Conservation (phyloP, 768 basidiomycete species). For the Rhodocollybia butyracea region DNA sequence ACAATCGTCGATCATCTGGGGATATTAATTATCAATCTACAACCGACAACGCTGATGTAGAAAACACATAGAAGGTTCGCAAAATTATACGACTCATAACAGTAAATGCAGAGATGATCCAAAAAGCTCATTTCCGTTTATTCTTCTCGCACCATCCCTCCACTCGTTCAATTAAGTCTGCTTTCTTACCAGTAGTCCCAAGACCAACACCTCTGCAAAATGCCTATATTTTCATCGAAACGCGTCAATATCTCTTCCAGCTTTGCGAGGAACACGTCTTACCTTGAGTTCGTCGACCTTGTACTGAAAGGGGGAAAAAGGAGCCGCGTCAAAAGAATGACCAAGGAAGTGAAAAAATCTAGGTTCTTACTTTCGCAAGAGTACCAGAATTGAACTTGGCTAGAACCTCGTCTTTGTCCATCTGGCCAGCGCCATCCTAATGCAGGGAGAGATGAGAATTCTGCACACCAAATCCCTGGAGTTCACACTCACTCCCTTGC, state of each 20-base stretch:
- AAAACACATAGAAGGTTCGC: too few species aligned
- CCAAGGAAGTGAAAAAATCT: slow-evolving; percentile 8
- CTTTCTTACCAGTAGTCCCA: slow-evolving; percentile 65
- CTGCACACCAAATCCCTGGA: slow-evolving; percentile 2
- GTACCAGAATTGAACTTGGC: slow-evolving; percentile 57
- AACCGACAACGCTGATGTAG: too few species aligned
- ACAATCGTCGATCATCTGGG: too few species aligned
- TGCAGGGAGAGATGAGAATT: slow-evolving; percentile 42
- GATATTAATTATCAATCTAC: too few species aligned
- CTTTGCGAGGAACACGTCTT: slow-evolving; percentile 16
- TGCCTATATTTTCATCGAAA: neutral
- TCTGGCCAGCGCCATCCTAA: slow-evolving; percentile 69
- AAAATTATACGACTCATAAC: too few species aligned
- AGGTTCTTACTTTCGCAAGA: slow-evolving; percentile 62
- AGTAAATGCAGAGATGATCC: too few species aligned
- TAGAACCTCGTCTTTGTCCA: too few species aligned
- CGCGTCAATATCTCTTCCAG: slow-evolving; percentile 65
- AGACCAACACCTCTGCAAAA: slow-evolving; percentile 44
- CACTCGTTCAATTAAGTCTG: slow-evolving; percentile 65
- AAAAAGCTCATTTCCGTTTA: too few species aligned
- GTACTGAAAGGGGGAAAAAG: slow-evolving; percentile 46
- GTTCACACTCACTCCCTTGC: slow-evolving; percentile 59
- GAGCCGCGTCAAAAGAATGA: slow-evolving; percentile 1
- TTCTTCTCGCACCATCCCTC: slow-evolving; percentile 39
- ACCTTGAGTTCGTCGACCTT: slow-evolving; percentile 81